Percentiles rank a stretch among this genome's conserved stretches.
Conservation (phyloP, 1,139 yeast genomes). For the Zygosaccharomyces sapae region DNA sequence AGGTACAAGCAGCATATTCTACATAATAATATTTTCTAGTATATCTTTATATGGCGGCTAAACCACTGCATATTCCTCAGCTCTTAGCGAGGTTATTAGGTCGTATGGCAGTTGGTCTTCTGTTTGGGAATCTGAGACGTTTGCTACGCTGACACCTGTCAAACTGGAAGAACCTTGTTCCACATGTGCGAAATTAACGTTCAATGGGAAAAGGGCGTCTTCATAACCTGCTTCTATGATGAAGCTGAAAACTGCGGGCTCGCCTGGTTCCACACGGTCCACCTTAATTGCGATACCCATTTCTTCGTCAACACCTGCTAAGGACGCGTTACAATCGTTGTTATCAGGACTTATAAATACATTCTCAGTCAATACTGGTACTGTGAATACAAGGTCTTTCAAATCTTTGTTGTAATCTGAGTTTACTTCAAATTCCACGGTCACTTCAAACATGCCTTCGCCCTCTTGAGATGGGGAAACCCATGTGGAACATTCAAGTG, state of each 20-base stretch:
- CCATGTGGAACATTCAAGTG: conserved; percentile 83
- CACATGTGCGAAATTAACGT: conserved; percentile 19
- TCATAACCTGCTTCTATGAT: conserved; percentile 71
- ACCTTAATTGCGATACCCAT: conserved; percentile 56
- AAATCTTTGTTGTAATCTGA: conserved; percentile 47
- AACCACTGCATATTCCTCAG: conserved; percentile 65
- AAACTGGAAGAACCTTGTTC: conserved; percentile 39
- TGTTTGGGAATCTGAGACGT: conserved; percentile 40
- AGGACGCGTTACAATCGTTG: conserved; percentile 45
- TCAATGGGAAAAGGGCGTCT: conserved; percentile 82
- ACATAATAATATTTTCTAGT: conserved; percentile 3
- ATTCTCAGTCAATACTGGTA: conserved; percentile 60
- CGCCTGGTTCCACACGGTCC: conserved; percentile 46
- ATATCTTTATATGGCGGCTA: conserved; percentile 24
- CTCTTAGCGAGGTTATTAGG: conserved; percentile 54
- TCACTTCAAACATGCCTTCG: conserved; percentile 61
- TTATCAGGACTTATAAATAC: conserved; percentile 50
- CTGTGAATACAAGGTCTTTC: conserved; percentile 54
- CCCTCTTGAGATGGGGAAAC: conserved; percentile 55
- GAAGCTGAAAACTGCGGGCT: conserved; percentile 76
- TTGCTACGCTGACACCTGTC: conserved; percentile 46
- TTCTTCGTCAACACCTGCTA: conserved; percentile 50
- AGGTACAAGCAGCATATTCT: conserved; percentile 5
- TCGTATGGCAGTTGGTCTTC: conserved; percentile 63
- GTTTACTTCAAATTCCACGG: conserved; percentile 78